Percentiles rank a stretch among this genome's conserved stretches.
phyloP scores from a whole-genome alignment of 2,329 filamentous ascomycete genomes.

The Alternaria alternata region DNA sequence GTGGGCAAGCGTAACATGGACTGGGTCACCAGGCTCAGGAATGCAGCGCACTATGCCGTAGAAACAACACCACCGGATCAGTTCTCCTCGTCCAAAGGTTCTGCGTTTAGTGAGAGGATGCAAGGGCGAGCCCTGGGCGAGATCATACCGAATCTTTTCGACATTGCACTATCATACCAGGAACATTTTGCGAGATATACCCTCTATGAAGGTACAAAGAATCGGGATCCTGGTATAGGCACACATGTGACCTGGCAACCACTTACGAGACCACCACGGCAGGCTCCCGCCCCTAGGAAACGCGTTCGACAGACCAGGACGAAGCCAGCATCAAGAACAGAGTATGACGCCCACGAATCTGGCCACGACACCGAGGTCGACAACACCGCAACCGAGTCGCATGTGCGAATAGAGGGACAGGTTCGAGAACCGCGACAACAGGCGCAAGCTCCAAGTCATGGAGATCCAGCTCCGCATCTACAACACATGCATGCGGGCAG shows the following conservation, averaged over 20 bases:
- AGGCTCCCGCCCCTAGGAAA: conserved; percentile 14
- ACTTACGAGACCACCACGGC: conserved; percentile 28
- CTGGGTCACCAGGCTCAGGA: conserved; percentile 36
- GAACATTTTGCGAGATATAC: conserved; percentile 38
- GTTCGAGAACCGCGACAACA: neutral
- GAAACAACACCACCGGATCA: conserved; percentile 31
- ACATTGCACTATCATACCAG: conserved; percentile 39
- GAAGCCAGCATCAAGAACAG: neutral
- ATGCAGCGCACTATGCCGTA: conserved; percentile 29
- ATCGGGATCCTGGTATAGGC: conserved; percentile 30
- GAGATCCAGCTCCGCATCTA: neutral
- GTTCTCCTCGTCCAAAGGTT: conserved; percentile 39
- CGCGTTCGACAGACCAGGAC: conserved; percentile 17
- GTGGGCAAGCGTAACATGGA: conserved; percentile 28
- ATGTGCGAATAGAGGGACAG: neutral
- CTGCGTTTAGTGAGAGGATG: conserved; percentile 35
- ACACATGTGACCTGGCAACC: conserved; percentile 35
- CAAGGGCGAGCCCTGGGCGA: conserved; percentile 33
- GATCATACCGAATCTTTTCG: conserved; percentile 41
- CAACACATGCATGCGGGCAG: conserved; percentile 1
- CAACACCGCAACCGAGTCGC: conserved; percentile 14
- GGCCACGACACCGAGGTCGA: conserved; percentile 36
- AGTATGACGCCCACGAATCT: conserved; percentile 13
- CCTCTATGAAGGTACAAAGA: conserved; percentile 33
- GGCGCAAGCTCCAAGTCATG: neutral